Percentiles rank a stretch among this genome's conserved stretches.
phyloP scores from a whole-genome alignment of 164 flowering plant genomes.

The Sextonia rubra region DNA sequence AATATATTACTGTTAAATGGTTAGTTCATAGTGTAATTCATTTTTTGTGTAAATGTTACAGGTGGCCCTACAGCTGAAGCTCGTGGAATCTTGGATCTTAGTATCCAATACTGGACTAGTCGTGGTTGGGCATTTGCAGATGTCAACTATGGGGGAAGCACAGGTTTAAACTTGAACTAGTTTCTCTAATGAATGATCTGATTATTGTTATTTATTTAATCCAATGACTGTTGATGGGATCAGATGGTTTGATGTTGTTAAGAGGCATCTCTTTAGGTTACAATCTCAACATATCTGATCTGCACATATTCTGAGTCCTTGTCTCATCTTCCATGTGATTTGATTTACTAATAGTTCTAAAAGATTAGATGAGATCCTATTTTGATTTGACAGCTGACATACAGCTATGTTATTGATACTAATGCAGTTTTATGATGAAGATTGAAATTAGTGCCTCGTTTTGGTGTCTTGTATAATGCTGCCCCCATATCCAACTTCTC shows the following conservation, averaged over 20 bases:
- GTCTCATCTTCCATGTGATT: no score
- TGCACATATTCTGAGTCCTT: no score
- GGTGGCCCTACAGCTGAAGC: constrained; percentile 95
- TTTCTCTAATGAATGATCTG: neutral
- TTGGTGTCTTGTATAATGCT: no score
- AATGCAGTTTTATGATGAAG: no score
- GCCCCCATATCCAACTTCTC: neutral
- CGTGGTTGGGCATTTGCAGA: constrained; percentile 98
- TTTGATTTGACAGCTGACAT: no score
- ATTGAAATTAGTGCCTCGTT: no score
- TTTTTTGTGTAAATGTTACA: constrained; percentile 26
- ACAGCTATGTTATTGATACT: no score
- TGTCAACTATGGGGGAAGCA: constrained; percentile 98
- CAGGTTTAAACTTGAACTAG: constrained; percentile 50
- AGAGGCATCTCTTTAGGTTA: neutral
- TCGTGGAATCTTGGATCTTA: constrained; percentile 68
- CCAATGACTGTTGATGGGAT: neutral
- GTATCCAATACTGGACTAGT: constrained; percentile 95
- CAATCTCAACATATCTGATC: no score
- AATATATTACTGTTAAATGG: no score
- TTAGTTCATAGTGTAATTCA: neutral
- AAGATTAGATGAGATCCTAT: no score
- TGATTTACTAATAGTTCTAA: no score
- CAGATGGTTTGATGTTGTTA: neutral
- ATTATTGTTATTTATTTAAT: neutral